Evolutionary conservation across 1,139 yeast species (phyloP).

Genomic region (Diutina pseudorugosa): DNA sequence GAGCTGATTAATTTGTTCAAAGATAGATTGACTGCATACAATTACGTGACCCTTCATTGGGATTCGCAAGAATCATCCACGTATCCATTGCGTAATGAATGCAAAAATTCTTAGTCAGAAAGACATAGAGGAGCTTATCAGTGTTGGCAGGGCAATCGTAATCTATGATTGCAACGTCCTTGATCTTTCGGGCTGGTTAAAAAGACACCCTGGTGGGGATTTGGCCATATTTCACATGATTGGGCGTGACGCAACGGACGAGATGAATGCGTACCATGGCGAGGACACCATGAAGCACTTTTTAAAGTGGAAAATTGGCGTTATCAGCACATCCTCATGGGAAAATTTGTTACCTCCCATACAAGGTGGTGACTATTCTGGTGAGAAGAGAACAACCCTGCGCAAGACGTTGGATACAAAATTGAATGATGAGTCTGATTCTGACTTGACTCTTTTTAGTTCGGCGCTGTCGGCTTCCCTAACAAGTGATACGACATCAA

Average conservation of each 20-base stretch:
- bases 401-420: neutral
- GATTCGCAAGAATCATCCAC: too few species aligned
- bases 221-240: constrained; percentile 74
- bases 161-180: constrained; percentile 52
- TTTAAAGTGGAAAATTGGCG: constrained; percentile 49
- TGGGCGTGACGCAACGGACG: constrained; percentile 86
- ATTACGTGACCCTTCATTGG: too few species aligned
- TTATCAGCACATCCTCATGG: constrained; percentile 47
- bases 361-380: constrained; percentile 52
- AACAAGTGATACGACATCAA: neutral
- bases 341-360: constrained; percentile 74
- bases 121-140: constrained; percentile 32
- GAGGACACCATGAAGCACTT: constrained; percentile 42
- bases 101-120: neutral
- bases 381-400: neutral
- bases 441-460: neutral
- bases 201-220: constrained; percentile 80
- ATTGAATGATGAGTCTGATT: neutral
- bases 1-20: too few species aligned
- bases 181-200: constrained; percentile 58
- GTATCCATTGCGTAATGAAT: neutral
- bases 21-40: neutral
- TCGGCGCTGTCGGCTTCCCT: neutral
- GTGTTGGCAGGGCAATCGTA: constrained; percentile 58
- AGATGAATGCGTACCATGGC: constrained; percentile 73